Percentiles rank a stretch among this genome's conserved stretches.
These are phyloP conservation scores for Annona cherimola DNA, from an alignment of 164 flowering plant species.

Conservation along the genomic window DNA sequence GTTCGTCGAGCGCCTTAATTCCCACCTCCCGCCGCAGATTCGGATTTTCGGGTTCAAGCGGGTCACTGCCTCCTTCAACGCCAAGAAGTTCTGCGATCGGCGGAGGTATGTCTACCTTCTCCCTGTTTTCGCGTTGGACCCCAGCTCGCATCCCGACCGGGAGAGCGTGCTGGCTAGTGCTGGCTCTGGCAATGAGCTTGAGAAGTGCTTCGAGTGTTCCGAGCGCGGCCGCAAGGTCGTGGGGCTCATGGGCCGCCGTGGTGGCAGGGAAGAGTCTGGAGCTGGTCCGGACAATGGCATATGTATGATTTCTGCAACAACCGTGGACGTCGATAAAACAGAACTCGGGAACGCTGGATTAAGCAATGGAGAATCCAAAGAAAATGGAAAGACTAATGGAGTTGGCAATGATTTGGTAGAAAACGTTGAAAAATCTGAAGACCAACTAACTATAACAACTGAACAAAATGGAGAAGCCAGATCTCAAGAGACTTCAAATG, in stretches of 20 bases:
- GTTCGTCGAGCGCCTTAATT: slow-evolving; percentile 61
- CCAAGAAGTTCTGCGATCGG: slow-evolving; percentile 92
- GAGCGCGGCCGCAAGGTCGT: slow-evolving; percentile 85
- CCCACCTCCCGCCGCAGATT: slow-evolving; percentile 55
- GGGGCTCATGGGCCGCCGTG: slow-evolving; percentile 60
- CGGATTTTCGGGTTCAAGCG: slow-evolving; percentile 83
- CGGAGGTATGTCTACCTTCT: slow-evolving; percentile 92
- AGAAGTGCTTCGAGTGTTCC: slow-evolving; percentile 78
- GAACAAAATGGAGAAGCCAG: not conserved
- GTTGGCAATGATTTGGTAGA: not conserved
- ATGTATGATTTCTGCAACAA: not conserved
- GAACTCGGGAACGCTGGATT: not conserved
- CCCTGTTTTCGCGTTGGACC: slow-evolving; percentile 90
- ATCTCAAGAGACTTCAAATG: not conserved
- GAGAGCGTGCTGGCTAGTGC: slow-evolving; percentile 80
- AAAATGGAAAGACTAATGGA: not conserved
- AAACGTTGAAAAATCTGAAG: not conserved
- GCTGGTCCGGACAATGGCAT: slow-evolving; percentile 7
- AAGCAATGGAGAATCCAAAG: not conserved
- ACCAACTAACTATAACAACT: not conserved
- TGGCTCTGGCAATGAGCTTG: slow-evolving; percentile 74
- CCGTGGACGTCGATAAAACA: not conserved
- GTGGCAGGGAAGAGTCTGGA: slow-evolving; percentile 2
- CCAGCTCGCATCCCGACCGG: slow-evolving; percentile 63
- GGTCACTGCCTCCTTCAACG: slow-evolving; percentile 60